phyloP scores from a whole-genome alignment of 73 alveolate genomes.

The Durusdinium trenchii region DNA sequence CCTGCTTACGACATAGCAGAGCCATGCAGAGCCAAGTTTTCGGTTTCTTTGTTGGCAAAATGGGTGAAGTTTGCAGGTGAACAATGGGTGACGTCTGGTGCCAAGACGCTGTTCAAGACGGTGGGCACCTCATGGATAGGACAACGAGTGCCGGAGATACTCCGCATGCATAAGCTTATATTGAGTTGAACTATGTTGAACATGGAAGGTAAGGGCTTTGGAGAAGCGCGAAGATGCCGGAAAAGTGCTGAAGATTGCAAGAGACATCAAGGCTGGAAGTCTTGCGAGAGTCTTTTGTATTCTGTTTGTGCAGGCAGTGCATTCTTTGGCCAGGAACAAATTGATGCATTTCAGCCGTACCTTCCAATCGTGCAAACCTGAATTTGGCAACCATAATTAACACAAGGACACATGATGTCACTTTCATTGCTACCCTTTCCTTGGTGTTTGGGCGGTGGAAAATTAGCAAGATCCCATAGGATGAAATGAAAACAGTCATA shows the following conservation, averaged over 20 bases:
- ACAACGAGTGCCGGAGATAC: neutral
- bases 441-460: too few species aligned
- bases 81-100: constrained; percentile 96
- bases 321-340: constrained; percentile 96
- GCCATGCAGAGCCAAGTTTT: neutral
- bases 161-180: too few species aligned
- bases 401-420: too few species aligned
- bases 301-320: neutral
- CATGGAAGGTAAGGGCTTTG: constrained; percentile 43
- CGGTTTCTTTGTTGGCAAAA: neutral
- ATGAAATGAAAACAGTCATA: too few species aligned
- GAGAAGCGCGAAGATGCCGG: constrained; percentile 90
- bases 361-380: constrained; percentile 98
- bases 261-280: constrained; percentile 78
- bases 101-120: constrained; percentile 97
- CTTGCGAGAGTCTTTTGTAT: neutral
- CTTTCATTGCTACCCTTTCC: too few species aligned
- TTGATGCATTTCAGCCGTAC: constrained; percentile 98
- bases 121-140: constrained; percentile 96
- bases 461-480: too few species aligned
- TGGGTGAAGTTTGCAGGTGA: neutral
- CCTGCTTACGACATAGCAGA: neutral
- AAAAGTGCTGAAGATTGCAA: constrained; percentile 62
- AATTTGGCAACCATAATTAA: too few species aligned
- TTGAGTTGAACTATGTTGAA: too few species aligned